A percentile compares a stretch with the other conserved stretches of the same genome.
phyloP scores from a whole-genome alignment of 176 grass and related monocot species.

The Cenchrus americanus region DNA sequence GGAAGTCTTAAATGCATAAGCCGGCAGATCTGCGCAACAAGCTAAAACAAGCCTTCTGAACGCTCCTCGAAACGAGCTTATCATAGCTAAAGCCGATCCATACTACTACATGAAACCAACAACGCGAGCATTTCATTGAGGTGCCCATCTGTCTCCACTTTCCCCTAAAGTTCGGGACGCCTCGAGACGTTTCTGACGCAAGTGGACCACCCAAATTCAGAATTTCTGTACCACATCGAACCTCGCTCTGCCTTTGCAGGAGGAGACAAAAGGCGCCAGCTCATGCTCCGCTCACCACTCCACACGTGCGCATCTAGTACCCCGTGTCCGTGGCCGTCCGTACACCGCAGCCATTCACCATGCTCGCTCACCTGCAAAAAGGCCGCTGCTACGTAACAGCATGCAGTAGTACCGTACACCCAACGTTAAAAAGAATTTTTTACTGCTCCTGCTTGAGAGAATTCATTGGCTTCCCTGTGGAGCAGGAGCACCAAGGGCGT shows the following conservation, averaged over 20 bases:
- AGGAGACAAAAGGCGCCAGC: conserved; percentile 44
- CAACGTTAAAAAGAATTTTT: not conserved
- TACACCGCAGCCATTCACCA: not conserved
- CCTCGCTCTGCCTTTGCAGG: conserved; percentile 34
- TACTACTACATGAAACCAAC: too few relatives aligned
- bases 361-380: not conserved
- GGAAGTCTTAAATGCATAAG: too few relatives aligned
- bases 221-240: not conserved
- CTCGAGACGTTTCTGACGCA: conserved; percentile 38
- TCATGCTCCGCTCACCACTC: conserved; percentile 29
- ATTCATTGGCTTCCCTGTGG: not conserved
- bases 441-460: not conserved
- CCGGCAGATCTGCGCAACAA: too few relatives aligned
- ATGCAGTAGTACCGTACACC: too few relatives aligned
- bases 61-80: too few relatives aligned
- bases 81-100: too few relatives aligned
- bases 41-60: too few relatives aligned
- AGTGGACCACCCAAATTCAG: conserved; percentile 17
- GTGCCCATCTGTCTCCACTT: not conserved
- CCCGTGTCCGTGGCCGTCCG: not conserved
- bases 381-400: not conserved
- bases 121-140: not conserved
- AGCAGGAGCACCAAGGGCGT: too few relatives aligned
- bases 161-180: not conserved
- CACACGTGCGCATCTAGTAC: conserved; percentile 43